Evolutionary conservation across 2,329 filamentous ascomycete species (phyloP).

Genomic region (Trichoderma sp.): DNA sequence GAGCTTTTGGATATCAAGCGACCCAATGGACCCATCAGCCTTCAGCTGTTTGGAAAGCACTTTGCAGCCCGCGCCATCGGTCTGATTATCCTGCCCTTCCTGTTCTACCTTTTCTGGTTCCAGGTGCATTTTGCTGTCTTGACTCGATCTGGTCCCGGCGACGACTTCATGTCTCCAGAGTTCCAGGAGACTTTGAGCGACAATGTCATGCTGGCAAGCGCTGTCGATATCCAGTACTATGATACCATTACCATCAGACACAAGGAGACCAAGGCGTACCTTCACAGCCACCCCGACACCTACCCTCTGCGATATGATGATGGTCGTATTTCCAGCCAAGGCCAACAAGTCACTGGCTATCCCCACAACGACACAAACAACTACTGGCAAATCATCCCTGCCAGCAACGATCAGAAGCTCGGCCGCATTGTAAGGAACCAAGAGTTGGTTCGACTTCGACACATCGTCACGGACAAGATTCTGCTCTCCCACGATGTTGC

Average conservation of each 20-base stretch:
- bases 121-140: conserved; percentile 97
- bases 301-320: conserved; percentile 97
- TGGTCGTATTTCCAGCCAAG: conserved; percentile 93
- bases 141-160: conserved; percentile 82
- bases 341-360: conserved; percentile 97
- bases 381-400: conserved; percentile 88
- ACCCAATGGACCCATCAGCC: conserved; percentile 72
- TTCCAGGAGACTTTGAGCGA: conserved; percentile 97
- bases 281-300: conserved; percentile 85
- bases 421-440: conserved; percentile 74
- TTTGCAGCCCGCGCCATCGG: conserved; percentile 84
- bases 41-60: conserved; percentile 82
- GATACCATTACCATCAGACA: conserved; percentile 85
- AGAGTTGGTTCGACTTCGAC: conserved; percentile 81
- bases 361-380: conserved; percentile 99
- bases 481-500: conserved; percentile 95
- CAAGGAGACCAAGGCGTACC: conserved; percentile 95
- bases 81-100: conserved; percentile 85
- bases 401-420: conserved; percentile 54
- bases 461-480: conserved; percentile 79
- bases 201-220: conserved; percentile 86
- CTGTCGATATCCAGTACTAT: conserved; percentile 84
- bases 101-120: conserved; percentile 99
- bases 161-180: conserved; percentile 98
- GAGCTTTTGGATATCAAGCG: conserved; percentile 88